Percentiles rank a stretch among this genome's conserved stretches.
These are phyloP conservation scores for Cyphellophora attinorum DNA, from an alignment of 2,329 filamentous ascomycete species.

Conservation along the genomic window DNA sequence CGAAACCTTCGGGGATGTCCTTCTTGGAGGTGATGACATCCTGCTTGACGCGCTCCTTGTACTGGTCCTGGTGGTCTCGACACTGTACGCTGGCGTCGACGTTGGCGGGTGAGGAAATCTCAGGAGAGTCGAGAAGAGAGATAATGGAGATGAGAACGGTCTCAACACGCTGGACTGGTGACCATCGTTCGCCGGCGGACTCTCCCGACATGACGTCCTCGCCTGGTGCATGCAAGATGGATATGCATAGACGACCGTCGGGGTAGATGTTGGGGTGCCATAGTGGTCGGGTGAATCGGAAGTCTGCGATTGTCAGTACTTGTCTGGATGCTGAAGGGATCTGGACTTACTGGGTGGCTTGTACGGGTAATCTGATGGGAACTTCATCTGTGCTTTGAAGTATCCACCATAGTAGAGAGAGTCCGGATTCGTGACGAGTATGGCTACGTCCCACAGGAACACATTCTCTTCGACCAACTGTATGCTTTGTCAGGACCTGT, in stretches of 20 bases:
- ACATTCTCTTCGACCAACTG: slow-evolving; percentile 71
- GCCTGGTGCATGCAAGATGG: slow-evolving; percentile 85
- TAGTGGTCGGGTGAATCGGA: slow-evolving; percentile 71
- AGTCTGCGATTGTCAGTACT: slow-evolving; percentile 40
- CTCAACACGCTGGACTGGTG: slow-evolving; percentile 85
- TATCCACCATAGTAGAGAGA: slow-evolving; percentile 89
- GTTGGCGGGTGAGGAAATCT: slow-evolving; percentile 88
- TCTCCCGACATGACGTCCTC: slow-evolving; percentile 92
- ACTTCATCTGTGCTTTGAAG: slow-evolving; percentile 81
- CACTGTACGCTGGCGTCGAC: slow-evolving; percentile 85
- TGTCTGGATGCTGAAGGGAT: background rate
- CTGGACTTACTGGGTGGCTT: slow-evolving; percentile 55
- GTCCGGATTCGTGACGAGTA: slow-evolving; percentile 88
- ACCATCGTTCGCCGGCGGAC: slow-evolving; percentile 83
- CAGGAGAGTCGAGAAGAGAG: slow-evolving; percentile 83
- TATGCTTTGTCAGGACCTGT: slow-evolving; percentile 29
- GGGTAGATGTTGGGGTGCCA: slow-evolving; percentile 91
- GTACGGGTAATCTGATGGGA: slow-evolving; percentile 83
- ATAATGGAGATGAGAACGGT: slow-evolving; percentile 89
- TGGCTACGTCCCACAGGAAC: slow-evolving; percentile 74
- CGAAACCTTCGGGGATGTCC: slow-evolving; percentile 70
- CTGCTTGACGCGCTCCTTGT: slow-evolving; percentile 59
- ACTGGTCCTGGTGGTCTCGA: slow-evolving; percentile 60
- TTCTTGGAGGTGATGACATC: slow-evolving; percentile 64
- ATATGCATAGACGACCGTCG: slow-evolving; percentile 88